phyloP scores from a whole-genome alignment of 1,284 basidiomycete species.

The Bothia castanella region DNA sequence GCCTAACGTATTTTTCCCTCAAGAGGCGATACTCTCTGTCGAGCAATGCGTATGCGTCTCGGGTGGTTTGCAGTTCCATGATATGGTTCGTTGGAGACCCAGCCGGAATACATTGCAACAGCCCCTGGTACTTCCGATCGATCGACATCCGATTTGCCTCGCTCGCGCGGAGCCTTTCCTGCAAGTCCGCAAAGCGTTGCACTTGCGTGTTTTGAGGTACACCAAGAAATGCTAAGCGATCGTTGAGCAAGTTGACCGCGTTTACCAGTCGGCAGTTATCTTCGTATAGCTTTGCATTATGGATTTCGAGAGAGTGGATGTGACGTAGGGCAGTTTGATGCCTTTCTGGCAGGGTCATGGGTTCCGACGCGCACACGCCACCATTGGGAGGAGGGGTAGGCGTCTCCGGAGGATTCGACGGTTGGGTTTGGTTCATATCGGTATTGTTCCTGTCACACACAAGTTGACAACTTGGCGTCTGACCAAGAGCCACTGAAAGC shows the following conservation, averaged over 20 bases:
- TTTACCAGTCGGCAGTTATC: conserved; percentile 46
- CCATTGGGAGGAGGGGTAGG: conserved; percentile 6
- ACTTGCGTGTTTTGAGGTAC: conserved; percentile 20
- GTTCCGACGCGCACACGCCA: conserved; percentile 34
- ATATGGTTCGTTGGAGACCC: conserved; percentile 21
- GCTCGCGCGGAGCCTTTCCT: conserved; percentile 25
- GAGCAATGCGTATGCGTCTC: conserved; percentile 18
- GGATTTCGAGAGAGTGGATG: conserved; percentile 33
- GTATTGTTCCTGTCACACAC: conserved; percentile 6
- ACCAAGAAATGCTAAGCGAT: conserved; percentile 24
- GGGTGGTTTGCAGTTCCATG: conserved; percentile 21
- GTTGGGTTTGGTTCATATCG: not conserved
- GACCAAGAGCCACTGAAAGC: conserved; percentile 19
- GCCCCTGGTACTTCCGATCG: conserved; percentile 25
- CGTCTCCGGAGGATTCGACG: conserved; percentile 36
- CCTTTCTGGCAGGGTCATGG: conserved; percentile 39
- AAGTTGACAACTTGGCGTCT: not conserved
- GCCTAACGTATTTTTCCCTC: conserved; percentile 23
- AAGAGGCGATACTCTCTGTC: conserved; percentile 24
- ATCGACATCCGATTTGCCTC: conserved; percentile 18
- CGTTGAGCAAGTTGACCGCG: conserved; percentile 31
- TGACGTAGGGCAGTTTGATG: conserved; percentile 33
- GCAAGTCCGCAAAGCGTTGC: conserved; percentile 20
- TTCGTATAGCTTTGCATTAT: conserved; percentile 48
- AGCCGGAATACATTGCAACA: conserved; percentile 16